Evolutionary conservation across 768 basidiomycete genomes (phyloP).

Genomic region (Boletus rex-veris): DNA sequence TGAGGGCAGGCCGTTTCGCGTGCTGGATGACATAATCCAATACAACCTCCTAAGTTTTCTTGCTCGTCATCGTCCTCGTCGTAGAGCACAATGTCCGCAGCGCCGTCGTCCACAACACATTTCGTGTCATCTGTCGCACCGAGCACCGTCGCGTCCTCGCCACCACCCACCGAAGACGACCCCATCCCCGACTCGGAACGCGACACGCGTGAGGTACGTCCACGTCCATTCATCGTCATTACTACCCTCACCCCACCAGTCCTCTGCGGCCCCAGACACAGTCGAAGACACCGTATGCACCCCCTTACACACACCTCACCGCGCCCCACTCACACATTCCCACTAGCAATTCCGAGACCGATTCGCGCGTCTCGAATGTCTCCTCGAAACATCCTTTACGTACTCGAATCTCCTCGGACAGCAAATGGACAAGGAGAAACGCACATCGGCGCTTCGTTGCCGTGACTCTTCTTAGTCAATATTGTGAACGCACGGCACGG

Average conservation of each 20-base stretch:
- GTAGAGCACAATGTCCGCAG: constrained; percentile 18
- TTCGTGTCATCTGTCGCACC: constrained; percentile 19
- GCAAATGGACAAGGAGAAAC: constrained; percentile 65
- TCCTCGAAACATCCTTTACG: constrained; percentile 74
- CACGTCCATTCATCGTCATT: neutral
- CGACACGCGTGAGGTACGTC: constrained; percentile 22
- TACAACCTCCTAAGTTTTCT: neutral
- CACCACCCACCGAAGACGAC: constrained; percentile 18
- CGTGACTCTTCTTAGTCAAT: constrained; percentile 60
- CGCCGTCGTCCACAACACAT: constrained; percentile 8
- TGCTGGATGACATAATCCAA: constrained; percentile 27
- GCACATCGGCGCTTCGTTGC: constrained; percentile 55
- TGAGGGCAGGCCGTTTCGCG: constrained; percentile 29
- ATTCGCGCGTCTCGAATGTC: constrained; percentile 52
- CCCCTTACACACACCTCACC: neutral
- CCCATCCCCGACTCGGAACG: neutral
- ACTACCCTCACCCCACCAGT: constrained; percentile 4
- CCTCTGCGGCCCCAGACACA: constrained; percentile 14
- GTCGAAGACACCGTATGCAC: constrained; percentile 21
- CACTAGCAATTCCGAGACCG: constrained; percentile 49
- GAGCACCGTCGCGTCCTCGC: constrained; percentile 29
- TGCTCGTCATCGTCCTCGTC: neutral
- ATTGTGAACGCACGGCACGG: constrained; percentile 62
- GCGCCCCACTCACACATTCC: neutral
- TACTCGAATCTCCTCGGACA: constrained; percentile 69